phyloP scores from a whole-genome alignment of 2,329 filamentous ascomycete species.

The Ceratocystis huliohia region DNA sequence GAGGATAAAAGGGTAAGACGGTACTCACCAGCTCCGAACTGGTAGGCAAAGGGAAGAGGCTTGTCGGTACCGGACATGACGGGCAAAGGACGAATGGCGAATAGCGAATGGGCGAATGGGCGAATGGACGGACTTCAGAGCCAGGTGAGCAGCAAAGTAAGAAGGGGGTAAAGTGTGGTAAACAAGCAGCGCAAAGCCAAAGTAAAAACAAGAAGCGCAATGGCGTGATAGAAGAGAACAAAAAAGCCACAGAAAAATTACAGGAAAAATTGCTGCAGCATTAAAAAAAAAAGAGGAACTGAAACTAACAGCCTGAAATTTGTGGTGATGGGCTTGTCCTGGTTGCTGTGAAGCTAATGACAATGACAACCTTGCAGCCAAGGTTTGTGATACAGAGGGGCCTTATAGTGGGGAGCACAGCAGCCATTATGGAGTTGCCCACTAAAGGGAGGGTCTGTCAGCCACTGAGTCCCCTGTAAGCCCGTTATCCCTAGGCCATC shows the following conservation, averaged over 20 bases:
- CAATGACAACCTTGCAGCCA: background rate
- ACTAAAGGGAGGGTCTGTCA: background rate
- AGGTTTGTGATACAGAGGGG: no score
- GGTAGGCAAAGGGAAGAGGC: slow-evolving; percentile 83
- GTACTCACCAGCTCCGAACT: slow-evolving; percentile 69
- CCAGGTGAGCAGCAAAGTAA: background rate
- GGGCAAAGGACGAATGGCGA: slow-evolving; percentile 26
- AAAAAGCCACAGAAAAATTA: slow-evolving; percentile 5
- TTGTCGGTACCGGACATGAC: slow-evolving; percentile 50
- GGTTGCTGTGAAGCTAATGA: background rate
- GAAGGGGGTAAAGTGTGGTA: slow-evolving; percentile 7
- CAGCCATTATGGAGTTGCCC: background rate
- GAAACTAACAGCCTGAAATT: slow-evolving; percentile 10
- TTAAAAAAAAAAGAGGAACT: slow-evolving; percentile 11
- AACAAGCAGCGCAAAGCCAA: background rate
- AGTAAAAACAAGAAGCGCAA: background rate
- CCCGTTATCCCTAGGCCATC: background rate
- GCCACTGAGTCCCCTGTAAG: background rate
- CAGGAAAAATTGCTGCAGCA: background rate
- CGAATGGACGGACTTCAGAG: background rate
- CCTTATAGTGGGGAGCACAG: background rate
- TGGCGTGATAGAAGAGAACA: slow-evolving; percentile 1
- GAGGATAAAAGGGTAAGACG: no score
- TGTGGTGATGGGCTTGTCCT: slow-evolving; percentile 15
- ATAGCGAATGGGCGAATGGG: background rate